Evolutionary conservation across 1,284 basidiomycete genomes (phyloP).

Genomic region (Farysia itapuensis): DNA sequence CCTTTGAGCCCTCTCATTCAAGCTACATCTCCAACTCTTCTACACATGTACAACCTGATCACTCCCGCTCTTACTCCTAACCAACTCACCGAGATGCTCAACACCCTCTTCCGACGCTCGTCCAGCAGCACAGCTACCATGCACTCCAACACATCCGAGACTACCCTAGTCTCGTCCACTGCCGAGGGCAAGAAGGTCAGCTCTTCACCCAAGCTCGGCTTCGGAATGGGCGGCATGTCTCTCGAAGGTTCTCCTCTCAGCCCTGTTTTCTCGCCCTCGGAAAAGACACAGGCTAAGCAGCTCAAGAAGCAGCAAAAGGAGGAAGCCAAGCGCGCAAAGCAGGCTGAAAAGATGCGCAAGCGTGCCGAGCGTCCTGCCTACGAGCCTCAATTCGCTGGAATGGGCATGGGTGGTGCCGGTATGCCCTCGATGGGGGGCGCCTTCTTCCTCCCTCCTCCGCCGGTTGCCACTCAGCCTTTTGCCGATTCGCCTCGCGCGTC

Average conservation of each 20-base stretch:
- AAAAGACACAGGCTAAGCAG: background rate
- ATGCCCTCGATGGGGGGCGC: slow-evolving; percentile 10
- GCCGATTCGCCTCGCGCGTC: background rate
- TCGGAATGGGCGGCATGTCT: background rate
- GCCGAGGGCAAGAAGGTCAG: background rate
- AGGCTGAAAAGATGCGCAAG: background rate
- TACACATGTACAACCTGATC: slow-evolving; percentile 1
- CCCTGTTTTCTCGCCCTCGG: background rate
- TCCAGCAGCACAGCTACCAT: slow-evolving; percentile 3
- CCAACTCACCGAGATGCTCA: slow-evolving; percentile 15
- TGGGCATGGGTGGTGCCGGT: slow-evolving; percentile 4
- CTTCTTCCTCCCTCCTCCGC: slow-evolving; percentile 6
- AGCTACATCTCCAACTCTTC: background rate
- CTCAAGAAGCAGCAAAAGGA: background rate
- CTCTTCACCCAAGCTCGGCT: background rate
- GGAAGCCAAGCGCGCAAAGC: background rate
- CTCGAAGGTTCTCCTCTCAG: background rate
- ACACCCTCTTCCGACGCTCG: slow-evolving; percentile 5
- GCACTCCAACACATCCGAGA: slow-evolving; percentile 26
- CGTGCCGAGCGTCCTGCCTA: slow-evolving; percentile 4
- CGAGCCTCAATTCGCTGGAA: slow-evolving; percentile 19
- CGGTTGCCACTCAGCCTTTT: slow-evolving; percentile 13
- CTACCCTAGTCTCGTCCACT: slow-evolving; percentile 10
- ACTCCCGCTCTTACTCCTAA: background rate
- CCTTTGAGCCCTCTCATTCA: background rate